phyloP scores from a whole-genome alignment of 345 rosid species.

The Populus ilicifolia region DNA sequence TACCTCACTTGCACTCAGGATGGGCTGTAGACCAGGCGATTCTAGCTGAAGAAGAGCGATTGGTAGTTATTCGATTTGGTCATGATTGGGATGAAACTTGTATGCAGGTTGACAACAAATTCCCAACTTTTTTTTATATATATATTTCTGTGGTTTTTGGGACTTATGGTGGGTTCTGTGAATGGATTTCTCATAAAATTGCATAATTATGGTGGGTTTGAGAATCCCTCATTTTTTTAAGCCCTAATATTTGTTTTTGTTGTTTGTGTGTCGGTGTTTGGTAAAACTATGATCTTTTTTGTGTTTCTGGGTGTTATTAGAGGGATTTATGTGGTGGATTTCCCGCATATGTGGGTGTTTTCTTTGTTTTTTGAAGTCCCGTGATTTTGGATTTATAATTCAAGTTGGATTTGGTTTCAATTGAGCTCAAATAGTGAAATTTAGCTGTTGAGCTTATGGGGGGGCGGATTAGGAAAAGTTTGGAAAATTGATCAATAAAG shows the following conservation, averaged over 20 bases:
- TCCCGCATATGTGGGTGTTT: no score
- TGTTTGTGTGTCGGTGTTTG: no score
- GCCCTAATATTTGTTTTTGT: no score
- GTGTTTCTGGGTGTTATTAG: no score
- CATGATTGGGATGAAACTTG: constrained; percentile 97
- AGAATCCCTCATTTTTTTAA: no score
- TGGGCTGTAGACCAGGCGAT: constrained; percentile 97
- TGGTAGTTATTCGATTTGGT: constrained; percentile 84
- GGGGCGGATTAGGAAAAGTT: background rate
- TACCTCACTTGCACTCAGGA: constrained; percentile 89
- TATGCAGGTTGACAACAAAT: constrained; percentile 59
- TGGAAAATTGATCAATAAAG: no score
- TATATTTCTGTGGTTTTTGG: background rate
- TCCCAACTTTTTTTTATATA: background rate
- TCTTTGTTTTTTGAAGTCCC: no score
- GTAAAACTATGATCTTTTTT: no score
- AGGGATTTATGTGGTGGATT: no score
- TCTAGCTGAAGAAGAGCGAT: constrained; percentile 90
- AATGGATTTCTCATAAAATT: no score
- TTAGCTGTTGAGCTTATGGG: background rate
- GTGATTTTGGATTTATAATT: background rate
- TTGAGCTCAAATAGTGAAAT: background rate
- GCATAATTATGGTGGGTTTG: no score
- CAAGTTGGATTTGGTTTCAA: background rate
- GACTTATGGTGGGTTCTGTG: no score